These are phyloP conservation scores for Orbilia quercus DNA, from an alignment of 2,329 filamentous ascomycete species.

Conservation along the genomic window DNA sequence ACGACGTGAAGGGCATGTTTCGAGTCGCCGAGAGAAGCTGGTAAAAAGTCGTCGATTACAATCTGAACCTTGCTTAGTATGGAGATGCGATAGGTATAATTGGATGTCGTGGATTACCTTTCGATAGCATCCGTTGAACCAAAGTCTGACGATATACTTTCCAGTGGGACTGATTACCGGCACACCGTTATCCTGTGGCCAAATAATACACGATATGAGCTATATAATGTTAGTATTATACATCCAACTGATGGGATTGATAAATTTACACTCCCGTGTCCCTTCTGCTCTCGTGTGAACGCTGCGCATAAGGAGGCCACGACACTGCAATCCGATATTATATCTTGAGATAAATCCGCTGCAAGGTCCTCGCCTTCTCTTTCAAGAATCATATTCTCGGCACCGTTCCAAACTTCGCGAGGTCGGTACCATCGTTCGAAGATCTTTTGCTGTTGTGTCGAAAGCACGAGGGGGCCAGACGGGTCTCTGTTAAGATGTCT, in stretches of 20 bases:
- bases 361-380: conserved; percentile 68
- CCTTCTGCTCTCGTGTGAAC: conserved; percentile 75
- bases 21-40: conserved; percentile 75
- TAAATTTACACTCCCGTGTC: conserved; percentile 72
- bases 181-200: conserved; percentile 72
- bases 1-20: conserved; percentile 82
- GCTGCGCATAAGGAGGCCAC: conserved; percentile 92
- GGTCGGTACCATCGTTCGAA: conserved; percentile 87
- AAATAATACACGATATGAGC: conserved; percentile 78
- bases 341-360: conserved; percentile 87
- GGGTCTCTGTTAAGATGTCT: conserved; percentile 70
- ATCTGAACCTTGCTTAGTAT: conserved; percentile 69
- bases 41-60: conserved; percentile 87
- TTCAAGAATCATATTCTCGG: conserved; percentile 68
- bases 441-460: conserved; percentile 76
- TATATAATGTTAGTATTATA: conserved; percentile 63
- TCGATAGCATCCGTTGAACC: conserved; percentile 94
- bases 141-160: conserved; percentile 89
- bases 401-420: conserved; percentile 68
- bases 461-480: conserved; percentile 74
- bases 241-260: conserved; percentile 1
- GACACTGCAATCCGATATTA: conserved; percentile 95
- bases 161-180: conserved; percentile 79
- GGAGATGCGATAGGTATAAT: background rate
- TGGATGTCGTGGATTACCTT: conserved; percentile 50